These are phyloP conservation scores for Neofusicoccum sp. DNA, from an alignment of 2,329 filamentous ascomycete species.

Conservation along the genomic window DNA sequence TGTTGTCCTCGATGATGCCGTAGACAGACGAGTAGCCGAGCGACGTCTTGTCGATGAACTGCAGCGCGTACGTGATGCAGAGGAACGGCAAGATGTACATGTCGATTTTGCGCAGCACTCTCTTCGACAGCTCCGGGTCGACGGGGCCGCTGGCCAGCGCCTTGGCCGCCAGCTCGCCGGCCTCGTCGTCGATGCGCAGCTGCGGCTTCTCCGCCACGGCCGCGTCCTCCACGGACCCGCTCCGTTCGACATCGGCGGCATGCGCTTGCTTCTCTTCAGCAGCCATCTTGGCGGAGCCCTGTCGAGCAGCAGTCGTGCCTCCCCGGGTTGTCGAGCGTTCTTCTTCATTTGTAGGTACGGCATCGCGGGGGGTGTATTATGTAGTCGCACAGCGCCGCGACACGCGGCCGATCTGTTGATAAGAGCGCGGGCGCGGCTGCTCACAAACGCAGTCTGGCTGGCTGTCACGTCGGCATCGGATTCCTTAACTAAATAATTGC, in stretches of 20 bases:
- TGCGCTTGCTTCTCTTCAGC: neutral
- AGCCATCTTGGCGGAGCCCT: too few species aligned
- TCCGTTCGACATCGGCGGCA: neutral
- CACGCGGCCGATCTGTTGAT: neutral
- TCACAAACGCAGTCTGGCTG: neutral
- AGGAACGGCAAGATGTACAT: constrained; percentile 54
- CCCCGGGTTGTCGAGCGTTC: too few species aligned
- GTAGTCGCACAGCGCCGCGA: neutral
- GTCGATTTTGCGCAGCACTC: constrained; percentile 49
- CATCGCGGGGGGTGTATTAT: too few species aligned
- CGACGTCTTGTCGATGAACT: constrained; percentile 62
- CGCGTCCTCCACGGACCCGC: neutral
- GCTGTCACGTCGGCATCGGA: neutral
- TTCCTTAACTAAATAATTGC: neutral
- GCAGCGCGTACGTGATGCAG: constrained; percentile 61
- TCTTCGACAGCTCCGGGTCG: neutral
- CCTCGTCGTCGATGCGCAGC: constrained; percentile 9
- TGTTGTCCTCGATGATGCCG: constrained; percentile 20
- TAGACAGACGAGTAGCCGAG: constrained; percentile 36
- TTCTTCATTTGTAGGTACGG: too few species aligned
- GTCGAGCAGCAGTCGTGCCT: too few species aligned
- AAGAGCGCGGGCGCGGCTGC: neutral
- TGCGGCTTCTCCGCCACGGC: neutral
- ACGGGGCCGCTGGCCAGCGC: constrained; percentile 1
- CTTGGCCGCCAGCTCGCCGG: neutral